Percentiles rank a stretch among this genome's conserved stretches.
Evolutionary conservation across 2,329 filamentous ascomycete species (phyloP).

Genomic region (Fusarium ambrosium): DNA sequence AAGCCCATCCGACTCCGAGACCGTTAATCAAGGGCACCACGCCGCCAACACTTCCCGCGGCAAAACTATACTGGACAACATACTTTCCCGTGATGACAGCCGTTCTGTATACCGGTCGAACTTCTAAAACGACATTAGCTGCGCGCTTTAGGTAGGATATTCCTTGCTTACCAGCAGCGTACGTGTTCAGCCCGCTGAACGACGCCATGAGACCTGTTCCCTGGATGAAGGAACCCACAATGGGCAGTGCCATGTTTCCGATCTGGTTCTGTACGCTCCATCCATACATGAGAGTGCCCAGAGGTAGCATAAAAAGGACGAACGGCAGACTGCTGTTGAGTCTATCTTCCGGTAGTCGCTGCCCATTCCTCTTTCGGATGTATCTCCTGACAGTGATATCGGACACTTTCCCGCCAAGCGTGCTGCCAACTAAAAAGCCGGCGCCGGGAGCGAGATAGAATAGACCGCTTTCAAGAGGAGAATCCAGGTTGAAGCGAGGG

Average conservation of each 20-base stretch:
- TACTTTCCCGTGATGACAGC: conserved; percentile 47
- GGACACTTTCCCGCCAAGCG: conserved; percentile 69
- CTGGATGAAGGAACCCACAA: conserved; percentile 50
- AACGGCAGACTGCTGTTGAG: conserved; percentile 49
- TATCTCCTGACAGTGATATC: conserved; percentile 57
- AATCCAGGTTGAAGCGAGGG: conserved; percentile 75
- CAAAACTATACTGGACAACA: conserved; percentile 45
- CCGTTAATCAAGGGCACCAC: conserved; percentile 44
- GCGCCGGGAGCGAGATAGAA: conserved; percentile 79
- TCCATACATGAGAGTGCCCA: conserved; percentile 51
- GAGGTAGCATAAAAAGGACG: conserved; percentile 50
- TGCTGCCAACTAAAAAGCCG: conserved; percentile 75
- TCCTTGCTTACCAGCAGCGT: conserved; percentile 51
- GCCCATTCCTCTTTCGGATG: conserved; percentile 53
- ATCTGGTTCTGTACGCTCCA: conserved; percentile 53
- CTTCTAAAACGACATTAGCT: conserved; percentile 32
- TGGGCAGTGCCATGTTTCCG: conserved; percentile 52
- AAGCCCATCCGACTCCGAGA: conserved; percentile 44
- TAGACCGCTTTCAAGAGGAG: conserved; percentile 72
- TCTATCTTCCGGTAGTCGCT: conserved; percentile 50
- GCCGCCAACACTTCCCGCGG: conserved; percentile 43
- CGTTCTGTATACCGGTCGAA: conserved; percentile 40
- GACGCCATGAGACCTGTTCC: conserved; percentile 54
- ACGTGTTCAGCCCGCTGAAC: conserved; percentile 57
- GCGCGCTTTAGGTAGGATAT: rapidly evolving